Conservation (phyloP, 2,329 filamentous ascomycete species). For the Kalaharituber pfeilii region DNA sequence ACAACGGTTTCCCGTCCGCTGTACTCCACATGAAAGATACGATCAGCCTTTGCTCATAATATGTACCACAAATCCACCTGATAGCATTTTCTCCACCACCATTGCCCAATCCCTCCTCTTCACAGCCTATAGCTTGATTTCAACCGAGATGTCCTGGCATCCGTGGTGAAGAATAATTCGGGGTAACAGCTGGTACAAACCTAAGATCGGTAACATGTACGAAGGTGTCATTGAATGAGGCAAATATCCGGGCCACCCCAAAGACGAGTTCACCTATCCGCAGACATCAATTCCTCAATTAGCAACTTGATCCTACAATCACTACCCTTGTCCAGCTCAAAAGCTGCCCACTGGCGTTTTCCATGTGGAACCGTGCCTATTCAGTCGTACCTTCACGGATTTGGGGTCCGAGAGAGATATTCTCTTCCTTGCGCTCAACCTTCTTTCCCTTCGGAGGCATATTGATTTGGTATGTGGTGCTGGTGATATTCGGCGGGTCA, state of each 20-base stretch:
- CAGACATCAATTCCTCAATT: not conserved
- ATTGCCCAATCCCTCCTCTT: not conserved
- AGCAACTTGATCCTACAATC: not conserved
- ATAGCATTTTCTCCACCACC: not conserved
- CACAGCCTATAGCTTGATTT: no score
- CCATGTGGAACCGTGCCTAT: not conserved
- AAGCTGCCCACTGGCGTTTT: not conserved
- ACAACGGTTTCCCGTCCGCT: conserved; percentile 99
- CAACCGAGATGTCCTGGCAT: no score
- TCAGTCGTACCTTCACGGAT: conserved; percentile 60
- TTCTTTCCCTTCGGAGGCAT: conserved; percentile 87
- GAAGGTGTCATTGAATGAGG: conserved; percentile 84
- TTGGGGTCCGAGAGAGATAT: conserved; percentile 94
- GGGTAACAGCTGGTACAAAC: conserved; percentile 28
- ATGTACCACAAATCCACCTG: not conserved
- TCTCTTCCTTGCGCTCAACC: conserved; percentile 72
- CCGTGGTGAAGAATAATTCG: not conserved
- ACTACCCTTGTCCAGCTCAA: no score
- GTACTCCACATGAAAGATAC: conserved; percentile 26
- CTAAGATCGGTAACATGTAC: conserved; percentile 99
- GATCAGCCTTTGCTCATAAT: not conserved
- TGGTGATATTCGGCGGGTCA: not conserved
- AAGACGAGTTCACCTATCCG: conserved; percentile 79
- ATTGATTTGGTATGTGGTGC: conserved; percentile 29
- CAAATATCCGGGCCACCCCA: conserved; percentile 94